Evolutionary conservation across 495 filamentous ascomycete species (phyloP), one percentile per base, ranked within the genome.

Genomic region (Poronia punctata): DNA sequence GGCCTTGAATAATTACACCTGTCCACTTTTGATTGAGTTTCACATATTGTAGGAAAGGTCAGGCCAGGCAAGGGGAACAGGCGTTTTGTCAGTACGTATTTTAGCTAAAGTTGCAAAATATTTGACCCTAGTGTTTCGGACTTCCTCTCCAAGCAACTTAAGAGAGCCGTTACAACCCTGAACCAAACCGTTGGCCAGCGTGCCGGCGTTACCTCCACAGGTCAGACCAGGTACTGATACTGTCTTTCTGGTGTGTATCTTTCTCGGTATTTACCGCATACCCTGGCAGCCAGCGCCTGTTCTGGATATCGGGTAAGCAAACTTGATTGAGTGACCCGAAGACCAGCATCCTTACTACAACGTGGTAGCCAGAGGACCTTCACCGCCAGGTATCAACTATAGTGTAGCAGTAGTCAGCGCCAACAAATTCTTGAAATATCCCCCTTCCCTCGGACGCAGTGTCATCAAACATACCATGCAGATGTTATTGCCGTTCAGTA

Each of bases 401-500:
- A 16, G 31, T 20, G 30, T 7, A 25, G 18, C 23, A 21, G n/a
- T n/a, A 40, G 31, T 44, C 21, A 48, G 31, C 9, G n/a, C n/a
- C n/a, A n/a, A n/a, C n/a, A n/a, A n/a, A n/a, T n/a, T n/a, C n/a
- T n/a, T n/a, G n/a, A n/a, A n/a, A n/a, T n/a, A 45, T 53, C 21
- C 7, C 38, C 12, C 18, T 9, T 17, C 11, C 11, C 14, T n/a
- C n/a, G 32, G 19, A 30, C 9, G 26, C 19, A 26, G 25, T 7
- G 10, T 27, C 8, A 18, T 17, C 11, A 16, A 40, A 35, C 57
- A 19, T 74, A 95, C 92, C 92, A 98, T 98, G 84, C 92, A 97
- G 40, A 98, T 84, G 54, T 97, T 96, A 64, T 98, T 98, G 24
- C 92, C 92, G 52, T 97, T 97, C n/a, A 98, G 71, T 17, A 98